A percentile compares a stretch with the other conserved stretches of the same genome.
These are phyloP conservation scores for Mycena amicta DNA, from an alignment of 768 basidiomycete species.

Conservation along the genomic window DNA sequence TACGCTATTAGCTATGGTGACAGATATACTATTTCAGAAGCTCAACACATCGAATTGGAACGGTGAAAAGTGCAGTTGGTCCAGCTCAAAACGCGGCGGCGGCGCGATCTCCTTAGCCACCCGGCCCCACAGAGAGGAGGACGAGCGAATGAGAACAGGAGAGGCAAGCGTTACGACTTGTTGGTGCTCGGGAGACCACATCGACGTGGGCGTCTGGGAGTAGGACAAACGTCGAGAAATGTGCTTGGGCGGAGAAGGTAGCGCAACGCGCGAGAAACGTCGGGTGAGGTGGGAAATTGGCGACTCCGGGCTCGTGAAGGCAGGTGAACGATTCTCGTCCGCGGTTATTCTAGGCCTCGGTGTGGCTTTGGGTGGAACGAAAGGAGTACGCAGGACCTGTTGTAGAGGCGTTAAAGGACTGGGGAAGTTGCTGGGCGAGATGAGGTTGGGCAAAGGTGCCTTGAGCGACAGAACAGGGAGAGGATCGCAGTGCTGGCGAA, in stretches of 20 bases:
- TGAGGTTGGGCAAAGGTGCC: constrained; percentile 12
- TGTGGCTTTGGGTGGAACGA: constrained; percentile 14
- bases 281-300: constrained; percentile 14
- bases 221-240: constrained; percentile 21
- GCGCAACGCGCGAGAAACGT: constrained; percentile 15
- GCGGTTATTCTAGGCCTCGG: constrained; percentile 10
- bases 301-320: constrained; percentile 11
- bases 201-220: constrained; percentile 8
- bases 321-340: constrained; percentile 12
- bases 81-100: constrained; percentile 18
- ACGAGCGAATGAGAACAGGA: constrained; percentile 19
- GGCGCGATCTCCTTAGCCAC: constrained; percentile 11
- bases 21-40: too few species aligned
- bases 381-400: constrained; percentile 18
- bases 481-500: too few species aligned
- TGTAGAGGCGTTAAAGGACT: constrained; percentile 20
- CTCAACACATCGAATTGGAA: constrained; percentile 12
- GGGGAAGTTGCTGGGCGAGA: constrained; percentile 18
- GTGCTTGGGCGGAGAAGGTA: constrained; percentile 1
- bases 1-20: too few species aligned
- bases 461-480: background rate
- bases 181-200: constrained; percentile 14
- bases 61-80: constrained; percentile 20
- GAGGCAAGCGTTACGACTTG: constrained; percentile 17
- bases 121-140: background rate